Evolutionary conservation across 2,329 filamentous ascomycete genomes (phyloP).

Genomic region (Aspergillus aculeatus): DNA sequence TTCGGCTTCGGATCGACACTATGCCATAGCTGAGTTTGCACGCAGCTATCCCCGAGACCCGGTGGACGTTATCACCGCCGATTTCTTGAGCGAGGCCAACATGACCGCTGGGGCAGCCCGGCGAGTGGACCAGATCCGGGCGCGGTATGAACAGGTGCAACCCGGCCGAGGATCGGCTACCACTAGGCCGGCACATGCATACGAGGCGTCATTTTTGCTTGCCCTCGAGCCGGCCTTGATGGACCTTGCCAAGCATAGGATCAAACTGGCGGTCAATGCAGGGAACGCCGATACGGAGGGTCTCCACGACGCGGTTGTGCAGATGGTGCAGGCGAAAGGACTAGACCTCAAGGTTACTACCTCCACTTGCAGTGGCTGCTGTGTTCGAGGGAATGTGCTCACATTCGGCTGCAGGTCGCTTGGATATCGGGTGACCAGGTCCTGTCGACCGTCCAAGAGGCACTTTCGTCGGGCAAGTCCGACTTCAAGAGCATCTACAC

Average conservation of each 20-base stretch:
- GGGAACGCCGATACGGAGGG: constrained; percentile 44
- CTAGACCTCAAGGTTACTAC: constrained; percentile 39
- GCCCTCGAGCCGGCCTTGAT: constrained; percentile 43
- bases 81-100: constrained; percentile 53
- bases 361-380: not conserved
- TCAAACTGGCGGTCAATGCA: constrained; percentile 48
- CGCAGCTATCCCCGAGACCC: constrained; percentile 44
- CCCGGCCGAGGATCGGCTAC: constrained; percentile 2
- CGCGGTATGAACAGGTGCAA: constrained; percentile 17
- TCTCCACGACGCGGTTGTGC: constrained; percentile 39
- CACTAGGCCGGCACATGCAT: constrained; percentile 39
- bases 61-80: constrained; percentile 48
- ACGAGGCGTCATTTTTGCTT: constrained; percentile 54
- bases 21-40: constrained; percentile 47
- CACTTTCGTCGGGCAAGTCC: constrained; percentile 32
- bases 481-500: constrained; percentile 44
- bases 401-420: constrained; percentile 37
- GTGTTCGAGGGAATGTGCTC: not conserved
- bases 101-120: constrained; percentile 46
- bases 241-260: constrained; percentile 41
- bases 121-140: constrained; percentile 34
- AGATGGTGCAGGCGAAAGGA: constrained; percentile 39
- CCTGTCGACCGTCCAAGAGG: constrained; percentile 32
- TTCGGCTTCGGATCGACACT: constrained; percentile 46
- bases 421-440: constrained; percentile 52